phyloP scores from a whole-genome alignment of 2,329 filamentous ascomycete species.

The Colletotrichum paranaense region DNA sequence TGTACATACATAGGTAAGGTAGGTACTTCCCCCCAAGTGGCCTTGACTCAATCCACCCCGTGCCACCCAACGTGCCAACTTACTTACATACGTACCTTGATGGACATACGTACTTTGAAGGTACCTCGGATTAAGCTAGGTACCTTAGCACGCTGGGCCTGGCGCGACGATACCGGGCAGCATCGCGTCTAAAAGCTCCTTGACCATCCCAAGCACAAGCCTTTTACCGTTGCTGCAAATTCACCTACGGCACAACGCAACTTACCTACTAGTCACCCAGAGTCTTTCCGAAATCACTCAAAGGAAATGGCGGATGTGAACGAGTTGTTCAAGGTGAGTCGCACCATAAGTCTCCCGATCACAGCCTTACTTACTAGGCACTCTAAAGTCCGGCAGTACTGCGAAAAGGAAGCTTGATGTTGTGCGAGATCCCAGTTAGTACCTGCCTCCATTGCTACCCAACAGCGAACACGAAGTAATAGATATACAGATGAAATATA shows the following conservation, averaged over 20 bases:
- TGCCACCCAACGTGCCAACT: no score
- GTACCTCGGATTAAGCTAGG: neutral
- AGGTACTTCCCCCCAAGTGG: no score
- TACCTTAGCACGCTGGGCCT: neutral
- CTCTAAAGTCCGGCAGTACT: conserved; percentile 55
- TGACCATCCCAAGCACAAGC: neutral
- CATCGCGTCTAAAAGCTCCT: neutral
- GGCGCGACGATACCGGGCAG: neutral
- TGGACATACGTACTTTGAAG: neutral
- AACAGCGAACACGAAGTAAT: neutral
- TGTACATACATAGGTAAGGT: no score
- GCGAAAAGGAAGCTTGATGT: conserved; percentile 74
- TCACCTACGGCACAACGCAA: neutral
- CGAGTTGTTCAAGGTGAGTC: conserved; percentile 66
- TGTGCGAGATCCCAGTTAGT: conserved; percentile 71
- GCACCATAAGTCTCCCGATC: conserved; percentile 11
- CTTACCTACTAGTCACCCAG: neutral
- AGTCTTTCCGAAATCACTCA: neutral
- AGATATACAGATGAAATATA: conserved; percentile 66
- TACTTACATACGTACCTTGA: no score
- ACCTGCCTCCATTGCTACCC: neutral
- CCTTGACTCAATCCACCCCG: no score
- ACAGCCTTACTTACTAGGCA: conserved; percentile 35
- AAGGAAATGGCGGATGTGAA: conserved; percentile 66
- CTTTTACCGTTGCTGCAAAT: neutral